A percentile compares a stretch with the other conserved stretches of the same genome.
These are phyloP conservation scores for Osmanthus fragrans DNA, from an alignment of 257 asterid genomes.

Conservation along the genomic window DNA sequence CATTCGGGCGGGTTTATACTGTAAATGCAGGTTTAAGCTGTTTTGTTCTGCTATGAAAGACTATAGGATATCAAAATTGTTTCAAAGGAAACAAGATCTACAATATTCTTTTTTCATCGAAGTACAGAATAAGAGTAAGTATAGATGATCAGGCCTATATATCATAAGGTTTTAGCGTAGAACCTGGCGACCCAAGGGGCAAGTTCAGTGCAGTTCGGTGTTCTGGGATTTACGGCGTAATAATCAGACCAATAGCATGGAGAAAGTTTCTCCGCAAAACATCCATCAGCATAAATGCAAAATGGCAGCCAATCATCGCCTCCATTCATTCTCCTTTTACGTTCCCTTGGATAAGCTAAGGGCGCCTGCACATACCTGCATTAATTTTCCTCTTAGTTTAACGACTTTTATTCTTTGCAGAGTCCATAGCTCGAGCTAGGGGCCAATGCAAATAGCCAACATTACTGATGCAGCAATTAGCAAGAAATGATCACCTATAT, in stretches of 20 bases:
- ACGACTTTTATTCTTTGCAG: no score
- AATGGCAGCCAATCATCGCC: conserved; percentile 85
- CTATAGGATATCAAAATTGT: not conserved
- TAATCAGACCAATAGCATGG: conserved; percentile 86
- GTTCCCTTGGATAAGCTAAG: conserved; percentile 80
- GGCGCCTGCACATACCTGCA: conserved; percentile 86
- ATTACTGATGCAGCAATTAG: conserved; percentile 5
- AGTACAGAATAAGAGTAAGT: not conserved
- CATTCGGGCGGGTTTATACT: conserved; percentile 33
- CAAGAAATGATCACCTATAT: not conserved
- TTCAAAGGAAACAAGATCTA: not conserved
- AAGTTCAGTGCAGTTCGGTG: conserved; percentile 60
- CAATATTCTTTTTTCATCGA: not conserved
- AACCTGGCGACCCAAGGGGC: conserved; percentile 90
- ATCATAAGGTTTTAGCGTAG: conserved; percentile 38
- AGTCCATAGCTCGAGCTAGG: not conserved
- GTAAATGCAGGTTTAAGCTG: conserved; percentile 29
- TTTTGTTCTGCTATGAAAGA: no score
- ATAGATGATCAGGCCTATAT: not conserved
- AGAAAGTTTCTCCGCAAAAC: conserved; percentile 46
- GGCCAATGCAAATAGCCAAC: not conserved
- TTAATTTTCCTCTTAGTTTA: not conserved
- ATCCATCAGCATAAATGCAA: conserved; percentile 51
- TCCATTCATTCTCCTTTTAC: conserved; percentile 81
- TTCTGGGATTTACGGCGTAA: conserved; percentile 63